Evolutionary conservation across 1,284 basidiomycete species (phyloP).

Genomic region (Ceratobasidium sp.): DNA sequence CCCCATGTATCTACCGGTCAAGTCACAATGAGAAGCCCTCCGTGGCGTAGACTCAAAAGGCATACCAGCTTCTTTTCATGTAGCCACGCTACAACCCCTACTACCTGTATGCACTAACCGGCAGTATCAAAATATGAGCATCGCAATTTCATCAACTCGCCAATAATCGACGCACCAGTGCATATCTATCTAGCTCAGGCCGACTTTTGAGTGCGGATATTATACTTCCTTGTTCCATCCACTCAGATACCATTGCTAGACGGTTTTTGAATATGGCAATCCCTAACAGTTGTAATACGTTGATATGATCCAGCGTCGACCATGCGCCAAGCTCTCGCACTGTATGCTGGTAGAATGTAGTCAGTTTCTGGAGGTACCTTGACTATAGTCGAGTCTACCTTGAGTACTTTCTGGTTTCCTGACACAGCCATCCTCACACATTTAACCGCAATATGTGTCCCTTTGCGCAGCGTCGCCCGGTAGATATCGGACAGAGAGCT

Average conservation of each 20-base stretch:
- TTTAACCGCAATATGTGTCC: neutral
- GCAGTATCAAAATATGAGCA: neutral
- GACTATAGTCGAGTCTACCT: neutral
- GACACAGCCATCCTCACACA: constrained; percentile 15
- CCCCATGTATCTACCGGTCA: constrained; percentile 1
- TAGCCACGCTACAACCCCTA: constrained; percentile 6
- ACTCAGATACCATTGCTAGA: constrained; percentile 19
- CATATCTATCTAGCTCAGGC: constrained; percentile 11
- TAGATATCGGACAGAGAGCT: constrained; percentile 15
- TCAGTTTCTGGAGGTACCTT: neutral
- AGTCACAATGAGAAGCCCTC: neutral
- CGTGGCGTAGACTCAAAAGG: neutral
- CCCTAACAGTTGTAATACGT: constrained; percentile 2
- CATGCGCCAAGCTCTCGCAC: constrained; percentile 2
- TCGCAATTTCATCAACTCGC: neutral
- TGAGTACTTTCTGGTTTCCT: constrained; percentile 9
- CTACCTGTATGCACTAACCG: neutral
- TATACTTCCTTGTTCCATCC: constrained; percentile 23
- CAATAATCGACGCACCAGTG: neutral
- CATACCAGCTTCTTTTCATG: constrained; percentile 4
- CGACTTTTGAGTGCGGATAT: neutral
- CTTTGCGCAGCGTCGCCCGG: neutral
- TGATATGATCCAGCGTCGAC: constrained; percentile 13
- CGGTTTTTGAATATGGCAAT: constrained; percentile 8
- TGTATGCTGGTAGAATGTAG: neutral